A percentile compares a stretch with the other conserved stretches of the same genome.
These are phyloP conservation scores for Calendula officinalis DNA, from an alignment of 129 eudicot species.

Conservation along the genomic window DNA sequence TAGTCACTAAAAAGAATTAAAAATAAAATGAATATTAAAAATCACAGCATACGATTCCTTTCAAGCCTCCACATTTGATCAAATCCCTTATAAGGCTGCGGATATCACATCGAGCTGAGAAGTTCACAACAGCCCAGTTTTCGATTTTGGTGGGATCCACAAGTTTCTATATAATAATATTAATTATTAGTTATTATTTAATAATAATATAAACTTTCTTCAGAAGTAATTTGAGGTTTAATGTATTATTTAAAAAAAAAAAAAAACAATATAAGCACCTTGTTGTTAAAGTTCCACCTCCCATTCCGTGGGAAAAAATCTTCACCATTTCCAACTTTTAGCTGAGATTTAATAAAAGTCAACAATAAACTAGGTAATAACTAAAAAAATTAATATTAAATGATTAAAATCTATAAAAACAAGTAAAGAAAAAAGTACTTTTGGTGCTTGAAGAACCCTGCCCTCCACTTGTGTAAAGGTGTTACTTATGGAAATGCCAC, in stretches of 20 bases:
- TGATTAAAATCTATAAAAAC: not conserved
- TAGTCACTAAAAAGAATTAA: not conserved
- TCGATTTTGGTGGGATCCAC: constrained; percentile 64
- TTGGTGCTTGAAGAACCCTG: constrained; percentile 73
- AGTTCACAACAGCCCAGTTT: constrained; percentile 77
- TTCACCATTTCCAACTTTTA: constrained; percentile 70
- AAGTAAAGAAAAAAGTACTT: constrained; percentile 32
- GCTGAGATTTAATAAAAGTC: constrained; percentile 27
- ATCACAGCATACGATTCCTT: constrained; percentile 63
- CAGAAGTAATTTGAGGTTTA: not conserved
- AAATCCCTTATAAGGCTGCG: constrained; percentile 45
- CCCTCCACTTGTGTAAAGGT: constrained; percentile 72
- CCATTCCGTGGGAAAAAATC: constrained; percentile 70
- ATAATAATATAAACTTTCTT: no score
- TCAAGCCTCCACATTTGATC: constrained; percentile 51
- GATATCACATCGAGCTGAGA: constrained; percentile 73
- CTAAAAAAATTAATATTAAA: not conserved
- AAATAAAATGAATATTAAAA: not conserved
- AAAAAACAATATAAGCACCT: constrained; percentile 37
- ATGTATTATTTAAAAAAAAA: not conserved
- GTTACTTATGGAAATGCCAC: constrained; percentile 77
- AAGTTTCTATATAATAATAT: constrained; percentile 41
- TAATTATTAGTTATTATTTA: no score
- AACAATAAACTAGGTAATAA: constrained; percentile 8
- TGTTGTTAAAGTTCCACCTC: constrained; percentile 73